Conservation (phyloP, 768 basidiomycete genomes). For the Collybia nuda region DNA sequence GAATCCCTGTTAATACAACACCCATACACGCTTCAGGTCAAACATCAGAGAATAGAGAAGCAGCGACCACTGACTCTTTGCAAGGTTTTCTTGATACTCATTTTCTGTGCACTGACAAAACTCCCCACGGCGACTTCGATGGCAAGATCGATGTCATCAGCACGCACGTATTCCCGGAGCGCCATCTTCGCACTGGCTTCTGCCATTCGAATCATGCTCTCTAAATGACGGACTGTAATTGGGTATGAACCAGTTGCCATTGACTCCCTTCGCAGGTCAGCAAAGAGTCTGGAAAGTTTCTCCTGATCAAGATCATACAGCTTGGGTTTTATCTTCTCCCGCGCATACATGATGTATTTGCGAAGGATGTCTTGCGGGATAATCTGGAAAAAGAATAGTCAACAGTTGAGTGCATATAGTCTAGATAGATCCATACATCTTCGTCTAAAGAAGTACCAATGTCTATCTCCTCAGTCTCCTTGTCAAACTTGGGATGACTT, state of each 20-base stretch:
- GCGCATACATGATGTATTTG: constrained; percentile 99
- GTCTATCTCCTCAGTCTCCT: constrained; percentile 86
- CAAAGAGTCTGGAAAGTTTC: constrained; percentile 90
- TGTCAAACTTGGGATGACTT: constrained; percentile 91
- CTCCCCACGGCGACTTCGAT: constrained; percentile 94
- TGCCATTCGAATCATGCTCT: constrained; percentile 99
- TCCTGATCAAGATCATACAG: constrained; percentile 95
- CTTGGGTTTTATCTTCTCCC: constrained; percentile 90
- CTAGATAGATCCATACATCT: constrained; percentile 52
- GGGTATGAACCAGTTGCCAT: constrained; percentile 98
- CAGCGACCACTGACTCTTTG: constrained; percentile 68
- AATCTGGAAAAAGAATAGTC: constrained; percentile 48
- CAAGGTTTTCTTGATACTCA: constrained; percentile 97
- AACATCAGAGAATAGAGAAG: background rate
- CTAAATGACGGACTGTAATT: constrained; percentile 95
- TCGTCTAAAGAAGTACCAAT: constrained; percentile 88
- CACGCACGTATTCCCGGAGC: constrained; percentile 90
- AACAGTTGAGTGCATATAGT: background rate
- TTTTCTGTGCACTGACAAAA: constrained; percentile 96
- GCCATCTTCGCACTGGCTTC: constrained; percentile 99
- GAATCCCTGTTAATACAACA: constrained; percentile 65
- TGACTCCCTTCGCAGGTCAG: constrained; percentile 94
- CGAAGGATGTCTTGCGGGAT: constrained; percentile 95
- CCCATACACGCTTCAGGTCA: background rate
- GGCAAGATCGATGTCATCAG: constrained; percentile 95